Percentiles rank a stretch among this genome's conserved stretches.
Evolutionary conservation across 441 rosid species (phyloP).

Genomic region (Theobroma grandiflorum): DNA sequence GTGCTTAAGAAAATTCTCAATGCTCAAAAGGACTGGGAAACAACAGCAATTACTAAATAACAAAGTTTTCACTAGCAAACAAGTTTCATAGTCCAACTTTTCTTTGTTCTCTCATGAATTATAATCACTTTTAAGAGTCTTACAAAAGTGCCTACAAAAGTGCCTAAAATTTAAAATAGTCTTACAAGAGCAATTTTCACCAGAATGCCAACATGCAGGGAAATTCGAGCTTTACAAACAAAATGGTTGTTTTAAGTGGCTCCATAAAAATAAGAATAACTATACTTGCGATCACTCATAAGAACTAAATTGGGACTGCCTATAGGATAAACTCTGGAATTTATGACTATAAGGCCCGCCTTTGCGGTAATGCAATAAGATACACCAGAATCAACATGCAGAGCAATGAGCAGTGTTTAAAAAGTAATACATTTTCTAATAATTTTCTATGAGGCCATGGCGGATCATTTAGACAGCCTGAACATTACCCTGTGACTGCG

Average conservation of each 20-base stretch:
- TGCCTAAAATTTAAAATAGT: neutral
- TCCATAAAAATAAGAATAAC: neutral
- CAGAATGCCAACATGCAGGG: neutral
- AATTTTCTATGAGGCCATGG: slow-evolving; percentile 10
- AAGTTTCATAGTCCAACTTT: neutral
- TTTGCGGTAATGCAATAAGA: neutral
- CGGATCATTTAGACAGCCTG: slow-evolving; percentile 45
- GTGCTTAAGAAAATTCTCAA: too few species aligned
- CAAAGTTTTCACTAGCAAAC: neutral
- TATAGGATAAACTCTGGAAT: neutral
- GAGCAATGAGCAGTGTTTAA: neutral
- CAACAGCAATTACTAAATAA: neutral
- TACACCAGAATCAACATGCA: neutral
- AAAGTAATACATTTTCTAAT: neutral
- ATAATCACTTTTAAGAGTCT: neutral
- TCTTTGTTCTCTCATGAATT: neutral
- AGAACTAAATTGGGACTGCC: neutral
- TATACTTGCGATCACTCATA: neutral
- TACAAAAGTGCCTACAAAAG: neutral
- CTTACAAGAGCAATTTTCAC: neutral
- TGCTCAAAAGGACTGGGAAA: neutral
- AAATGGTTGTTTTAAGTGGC: neutral
- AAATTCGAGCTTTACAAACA: neutral
- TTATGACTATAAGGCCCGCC: neutral
- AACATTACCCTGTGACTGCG: slow-evolving; percentile 58